Conservation (phyloP, 2,329 filamentous ascomycete species). For the Microsporum audouinii region DNA sequence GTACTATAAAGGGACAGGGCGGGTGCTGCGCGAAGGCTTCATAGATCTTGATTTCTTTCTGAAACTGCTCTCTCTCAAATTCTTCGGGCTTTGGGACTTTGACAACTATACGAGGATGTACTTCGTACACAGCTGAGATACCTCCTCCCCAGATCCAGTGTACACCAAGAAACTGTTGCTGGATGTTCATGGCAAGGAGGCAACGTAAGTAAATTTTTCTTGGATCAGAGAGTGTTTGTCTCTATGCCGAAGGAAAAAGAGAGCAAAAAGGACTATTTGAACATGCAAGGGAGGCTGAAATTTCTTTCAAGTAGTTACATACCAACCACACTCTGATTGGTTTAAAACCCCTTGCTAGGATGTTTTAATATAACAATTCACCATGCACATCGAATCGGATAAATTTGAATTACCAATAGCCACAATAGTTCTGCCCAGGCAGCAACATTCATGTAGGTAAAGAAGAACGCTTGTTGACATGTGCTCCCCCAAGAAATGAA, state of each 20-base stretch:
- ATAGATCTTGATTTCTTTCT: slow-evolving; percentile 20
- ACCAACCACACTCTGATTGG: too few relatives aligned
- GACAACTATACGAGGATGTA: slow-evolving; percentile 22
- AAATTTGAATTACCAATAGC: too few relatives aligned
- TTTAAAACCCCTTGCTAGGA: too few relatives aligned
- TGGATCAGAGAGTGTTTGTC: not conserved
- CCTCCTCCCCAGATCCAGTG: not conserved
- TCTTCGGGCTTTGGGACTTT: slow-evolving; percentile 20
- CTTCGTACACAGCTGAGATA: slow-evolving; percentile 14
- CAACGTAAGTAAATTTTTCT: not conserved
- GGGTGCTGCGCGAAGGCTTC: slow-evolving; percentile 15
- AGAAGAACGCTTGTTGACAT: too few relatives aligned
- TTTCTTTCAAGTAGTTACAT: too few relatives aligned
- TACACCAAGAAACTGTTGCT: not conserved
- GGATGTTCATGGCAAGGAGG: not conserved
- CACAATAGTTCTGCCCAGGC: too few relatives aligned
- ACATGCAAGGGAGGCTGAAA: too few relatives aligned
- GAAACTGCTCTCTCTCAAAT: slow-evolving; percentile 20
- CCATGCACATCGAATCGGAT: too few relatives aligned
- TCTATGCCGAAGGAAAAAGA: too few relatives aligned
- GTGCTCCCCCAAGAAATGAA: not conserved
- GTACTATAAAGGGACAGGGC: slow-evolving; percentile 19
- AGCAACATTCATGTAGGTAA: too few relatives aligned
- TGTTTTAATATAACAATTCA: too few relatives aligned
- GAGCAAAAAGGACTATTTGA: too few relatives aligned